phyloP scores from a whole-genome alignment of 805 yeast genomes.

The Metschnikowia colocasiae region DNA sequence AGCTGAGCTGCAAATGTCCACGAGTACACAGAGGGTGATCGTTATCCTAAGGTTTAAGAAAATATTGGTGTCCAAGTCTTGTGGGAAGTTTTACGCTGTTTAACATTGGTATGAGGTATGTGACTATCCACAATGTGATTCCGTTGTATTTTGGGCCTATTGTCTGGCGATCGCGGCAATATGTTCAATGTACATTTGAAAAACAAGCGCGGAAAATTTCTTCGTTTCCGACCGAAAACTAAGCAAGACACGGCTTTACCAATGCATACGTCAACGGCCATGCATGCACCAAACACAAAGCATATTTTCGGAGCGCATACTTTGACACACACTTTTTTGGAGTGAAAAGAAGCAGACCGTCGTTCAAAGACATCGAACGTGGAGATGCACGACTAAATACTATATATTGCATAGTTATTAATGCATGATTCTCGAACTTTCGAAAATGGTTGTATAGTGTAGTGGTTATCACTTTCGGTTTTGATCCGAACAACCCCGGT shows the following conservation, averaged over 20 bases:
- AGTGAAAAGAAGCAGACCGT: too few relatives aligned
- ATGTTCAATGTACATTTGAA: not conserved
- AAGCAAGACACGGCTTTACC: not conserved
- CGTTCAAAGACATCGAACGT: too few relatives aligned
- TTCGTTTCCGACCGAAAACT: not conserved
- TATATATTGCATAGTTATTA: too few relatives aligned
- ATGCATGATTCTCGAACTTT: too few relatives aligned
- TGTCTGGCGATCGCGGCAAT: not conserved
- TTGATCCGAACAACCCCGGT: slow-evolving; percentile 81
- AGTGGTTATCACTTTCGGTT: slow-evolving; percentile 81
- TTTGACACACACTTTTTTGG: too few relatives aligned
- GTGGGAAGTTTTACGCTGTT: not conserved
- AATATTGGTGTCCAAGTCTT: not conserved
- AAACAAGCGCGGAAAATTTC: not conserved
- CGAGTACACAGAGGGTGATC: not conserved
- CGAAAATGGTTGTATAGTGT: slow-evolving; percentile 52
- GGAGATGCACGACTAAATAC: too few relatives aligned
- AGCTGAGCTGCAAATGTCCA: not conserved
- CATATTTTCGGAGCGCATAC: not conserved
- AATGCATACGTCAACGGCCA: not conserved
- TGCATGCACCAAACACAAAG: not conserved
- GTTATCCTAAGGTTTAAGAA: not conserved
- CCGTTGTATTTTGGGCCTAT: not conserved
- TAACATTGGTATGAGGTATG: not conserved
- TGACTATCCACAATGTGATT: not conserved